These are phyloP conservation scores for Voacanga thouarsii DNA, from an alignment of 257 asterid species.

Conservation along the genomic window DNA sequence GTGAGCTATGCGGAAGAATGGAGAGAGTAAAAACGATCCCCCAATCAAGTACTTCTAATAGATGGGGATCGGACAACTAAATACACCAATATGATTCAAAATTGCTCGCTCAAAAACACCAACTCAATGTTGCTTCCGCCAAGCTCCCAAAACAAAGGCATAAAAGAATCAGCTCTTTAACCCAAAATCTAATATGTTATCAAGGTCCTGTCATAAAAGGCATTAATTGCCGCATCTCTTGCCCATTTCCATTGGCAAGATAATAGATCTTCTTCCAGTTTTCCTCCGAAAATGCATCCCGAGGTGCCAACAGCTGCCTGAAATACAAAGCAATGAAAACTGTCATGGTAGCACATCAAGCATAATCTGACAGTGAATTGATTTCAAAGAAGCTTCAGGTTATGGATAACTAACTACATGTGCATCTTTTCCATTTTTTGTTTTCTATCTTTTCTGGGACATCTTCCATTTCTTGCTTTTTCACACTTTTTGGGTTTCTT, in stretches of 20 bases:
- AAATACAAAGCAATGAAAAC: slow-evolving; percentile 10
- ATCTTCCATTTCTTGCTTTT: too few species aligned
- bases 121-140: not conserved
- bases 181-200: not conserved
- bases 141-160: not conserved
- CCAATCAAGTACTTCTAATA: not conserved
- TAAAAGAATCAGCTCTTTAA: not conserved
- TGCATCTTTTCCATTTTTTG: not conserved
- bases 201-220: slow-evolving; percentile 77
- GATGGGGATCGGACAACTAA: not conserved
- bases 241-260: slow-evolving; percentile 87
- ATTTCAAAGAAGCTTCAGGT: not conserved
- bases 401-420: not conserved
- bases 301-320: slow-evolving; percentile 84
- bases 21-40: not conserved
- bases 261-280: slow-evolving; percentile 95
- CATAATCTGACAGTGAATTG: not conserved
- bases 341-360: not conserved
- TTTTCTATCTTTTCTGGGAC: not conserved
- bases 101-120: not conserved
- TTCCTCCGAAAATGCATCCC: slow-evolving; percentile 77
- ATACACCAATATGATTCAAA: not conserved
- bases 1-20: not conserved
- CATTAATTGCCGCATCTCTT: slow-evolving; percentile 78
- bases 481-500: not conserved